Evolutionary conservation across 768 basidiomycete genomes (phyloP), one percentile per base, ranked within the genome.

Genomic region (Tubosaeta sp.): DNA sequence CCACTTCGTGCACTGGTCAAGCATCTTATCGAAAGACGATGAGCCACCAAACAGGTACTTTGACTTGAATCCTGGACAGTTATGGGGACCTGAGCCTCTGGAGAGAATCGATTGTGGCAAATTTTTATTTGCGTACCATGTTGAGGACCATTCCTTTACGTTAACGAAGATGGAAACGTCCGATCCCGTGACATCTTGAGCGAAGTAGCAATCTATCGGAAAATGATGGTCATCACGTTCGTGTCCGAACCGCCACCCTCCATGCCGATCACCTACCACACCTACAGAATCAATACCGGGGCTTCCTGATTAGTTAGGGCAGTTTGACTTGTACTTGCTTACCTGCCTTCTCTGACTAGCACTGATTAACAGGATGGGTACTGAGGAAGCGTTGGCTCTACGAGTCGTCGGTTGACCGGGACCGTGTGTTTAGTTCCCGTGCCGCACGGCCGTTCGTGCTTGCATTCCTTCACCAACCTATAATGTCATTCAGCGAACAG

Each of bases 271-370:
- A 49, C 39, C 6, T 71, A 60, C 50, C 56, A 64, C 16, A 59
- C 58, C 14, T 73, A 69, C 39, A 41, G 34, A 5, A 49, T 72
- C n/a, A 61, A 72, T 46, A 49, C 50, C 12, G 53, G 5, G 64
- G 69, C 12, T 57, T 64, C 27, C 57, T 73, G n/a, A 47, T 33
- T 1, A 43, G 51, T 5, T 33, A 45, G 9, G 5, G 10, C 1
- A 41, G 26, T 2, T 38, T 72, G 48, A 55, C 54, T 57, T 76
- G 11, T 76, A 67, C 55, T 67, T 42, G 66, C 72, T 1, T 75
- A 76, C 50, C 64, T 81, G 10, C 79, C 79, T 44, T 72, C 75
- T 12, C 50, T 76, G 7, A 78, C 72, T 1, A 72, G 72, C 75
- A 2, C 64, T 81, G 37, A 75, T 72, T 0, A 56, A 50, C 19